Evolutionary conservation across 495 filamentous ascomycete genomes (phyloP), one percentile per base, ranked within the genome.

Genomic region (Tuber borchii): DNA sequence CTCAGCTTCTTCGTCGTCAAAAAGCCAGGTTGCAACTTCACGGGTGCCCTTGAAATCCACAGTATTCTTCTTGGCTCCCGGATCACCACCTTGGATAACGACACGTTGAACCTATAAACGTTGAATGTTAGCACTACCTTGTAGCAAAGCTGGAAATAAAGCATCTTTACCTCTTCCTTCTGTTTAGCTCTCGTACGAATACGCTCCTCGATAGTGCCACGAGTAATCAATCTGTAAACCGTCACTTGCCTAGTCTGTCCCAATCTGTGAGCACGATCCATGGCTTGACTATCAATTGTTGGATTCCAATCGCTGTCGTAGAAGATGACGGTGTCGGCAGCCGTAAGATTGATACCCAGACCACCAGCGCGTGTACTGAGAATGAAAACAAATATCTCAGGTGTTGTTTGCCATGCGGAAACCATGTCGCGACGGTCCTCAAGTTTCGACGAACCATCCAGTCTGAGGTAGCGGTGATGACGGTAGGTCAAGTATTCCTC

Each of bases 221-320:
- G 91, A 8, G 95, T 99, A 86, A 99, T 98, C 82, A 99, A 90
- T 77, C 95, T 93, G 84, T 97, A 99, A 20, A 99, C 96, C 0
- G 94, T 96, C 70, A 99, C 95, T 83, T 99, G 95, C 78, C 90
- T 90, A 5, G 95, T 98, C 85, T 99, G 95, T 61, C 95, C 95
- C 34, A 99, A 91, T 87, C 95, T 93, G 87, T 99, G 95, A 39
- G 95, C 95, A 82, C 95, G 93, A 84, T 99, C 95, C 96, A 98
- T 98, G 83, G 95, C 95, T 83, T 99, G 95, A 39, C 91, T 94
- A 84, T 99, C 95, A 81, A 99, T 98, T 26, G 95, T 99, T 42
- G 95, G 95, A 84, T 99, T 99, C 95, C 95, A 99, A 83, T 99
- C 95, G 16, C 93, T 97, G 81, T 99, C 95, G 87, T 99, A 99